Percentiles rank a stretch among this genome's conserved stretches.
These are phyloP conservation scores for Trichophyton mentagrophytes DNA, from an alignment of 2,329 filamentous ascomycete species.

Conservation along the genomic window DNA sequence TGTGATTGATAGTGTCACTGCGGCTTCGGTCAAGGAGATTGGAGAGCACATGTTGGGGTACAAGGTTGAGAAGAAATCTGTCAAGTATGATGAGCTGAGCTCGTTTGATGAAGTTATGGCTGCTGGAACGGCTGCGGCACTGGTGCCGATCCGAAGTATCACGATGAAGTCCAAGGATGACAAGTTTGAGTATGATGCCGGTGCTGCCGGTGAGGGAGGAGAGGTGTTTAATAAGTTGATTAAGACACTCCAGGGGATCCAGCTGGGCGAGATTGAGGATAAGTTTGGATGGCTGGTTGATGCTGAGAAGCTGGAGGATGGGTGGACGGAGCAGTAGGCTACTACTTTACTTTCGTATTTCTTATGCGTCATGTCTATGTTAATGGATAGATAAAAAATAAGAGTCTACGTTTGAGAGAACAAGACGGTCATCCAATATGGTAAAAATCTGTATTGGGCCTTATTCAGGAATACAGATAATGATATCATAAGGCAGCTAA, in stretches of 20 bases:
- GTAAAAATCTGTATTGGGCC: too few species aligned
- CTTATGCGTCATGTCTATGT: not conserved
- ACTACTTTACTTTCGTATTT: not conserved
- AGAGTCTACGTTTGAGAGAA: too few species aligned
- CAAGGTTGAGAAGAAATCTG: constrained; percentile 61
- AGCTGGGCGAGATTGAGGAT: constrained; percentile 68
- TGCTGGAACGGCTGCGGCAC: constrained; percentile 76
- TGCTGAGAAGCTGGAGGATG: constrained; percentile 25
- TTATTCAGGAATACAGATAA: not conserved
- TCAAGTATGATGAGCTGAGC: constrained; percentile 48
- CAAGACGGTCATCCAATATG: too few species aligned
- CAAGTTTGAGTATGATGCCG: constrained; percentile 42
- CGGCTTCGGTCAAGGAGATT: constrained; percentile 63
- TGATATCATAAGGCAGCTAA: not conserved
- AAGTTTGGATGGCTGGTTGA: constrained; percentile 55
- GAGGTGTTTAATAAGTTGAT: constrained; percentile 61
- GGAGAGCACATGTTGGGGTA: constrained; percentile 61
- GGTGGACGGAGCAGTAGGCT: constrained; percentile 17
- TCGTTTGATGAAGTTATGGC: constrained; percentile 72
- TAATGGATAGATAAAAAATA: not conserved
- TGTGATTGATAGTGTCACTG: constrained; percentile 79
- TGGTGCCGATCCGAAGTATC: constrained; percentile 87
- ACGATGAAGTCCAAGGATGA: constrained; percentile 51
- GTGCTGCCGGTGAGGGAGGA: constrained; percentile 39
- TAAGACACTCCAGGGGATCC: constrained; percentile 67